Base-by-base conservation (phyloP, 2,329 filamentous ascomycete genomes). In the Trichoderma brevicompactum region DNA sequence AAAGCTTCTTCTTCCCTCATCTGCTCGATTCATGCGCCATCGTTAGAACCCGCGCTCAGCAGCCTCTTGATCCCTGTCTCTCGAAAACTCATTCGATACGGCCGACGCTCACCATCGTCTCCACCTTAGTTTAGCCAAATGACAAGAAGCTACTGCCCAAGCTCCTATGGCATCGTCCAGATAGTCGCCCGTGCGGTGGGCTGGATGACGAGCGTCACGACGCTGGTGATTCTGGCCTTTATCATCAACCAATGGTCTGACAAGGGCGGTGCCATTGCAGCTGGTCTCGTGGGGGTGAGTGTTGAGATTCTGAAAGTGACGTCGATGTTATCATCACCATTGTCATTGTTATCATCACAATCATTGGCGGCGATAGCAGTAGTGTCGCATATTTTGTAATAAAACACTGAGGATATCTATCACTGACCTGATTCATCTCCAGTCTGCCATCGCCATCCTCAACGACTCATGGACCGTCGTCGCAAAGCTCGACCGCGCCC, bases 401-500 rank as follows among this genome's bases (percentile, higher is more conserved):
- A 28, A 28, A 28, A 28, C 23, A 28, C 5, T 28, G 23, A 5
- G 23, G 5, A 28, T 5, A 28, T 28, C 23, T 5, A 28, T 28
- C 23, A 5, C 23, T 43, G 52, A 61, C 55, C 23, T 40, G 19
- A 41, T 23, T 28, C 15, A 3, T 36, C 5, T 17, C 6, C 36
- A 77, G 75, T 70, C 70, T 32, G 68, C 70, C 55, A 70, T 77
- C 15, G 73, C 77, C 28, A 70, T 78, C 64, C 72, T 79, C 68
- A 76, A 76, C 60, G 77, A 79, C 53, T 78, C 75, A 70, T 78
- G 76, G 76, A 75, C 78, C 46, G 71, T 74, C 49, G 63, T 74
- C 53, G 73, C 76, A 3, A 67, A 74, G 13, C 68, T 71, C 6
- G 73, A 77, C 32, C 66, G 69, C 7, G 65, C 71, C 7, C 64